phyloP scores from a whole-genome alignment of 1,284 basidiomycete species.

The Ceratobasidium papillatum region DNA sequence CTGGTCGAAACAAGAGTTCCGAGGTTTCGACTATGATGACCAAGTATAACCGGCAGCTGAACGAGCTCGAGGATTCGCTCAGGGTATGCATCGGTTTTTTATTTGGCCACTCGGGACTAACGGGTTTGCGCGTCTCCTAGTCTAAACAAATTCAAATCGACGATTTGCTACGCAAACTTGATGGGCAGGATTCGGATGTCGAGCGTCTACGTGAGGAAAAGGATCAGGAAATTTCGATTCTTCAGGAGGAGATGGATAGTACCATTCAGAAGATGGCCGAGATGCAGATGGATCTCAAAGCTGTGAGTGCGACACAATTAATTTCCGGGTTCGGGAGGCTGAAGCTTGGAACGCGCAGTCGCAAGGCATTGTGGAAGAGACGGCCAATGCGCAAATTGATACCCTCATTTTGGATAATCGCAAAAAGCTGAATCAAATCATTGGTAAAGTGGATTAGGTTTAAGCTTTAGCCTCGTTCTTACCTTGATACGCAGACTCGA shows the following conservation, averaged over 20 bases:
- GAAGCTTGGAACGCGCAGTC: conserved; percentile 58
- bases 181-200: conserved; percentile 77
- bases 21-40: conserved; percentile 89
- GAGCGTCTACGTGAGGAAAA: conserved; percentile 92
- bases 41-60: conserved; percentile 96
- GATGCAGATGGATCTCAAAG: conserved; percentile 65
- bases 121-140: conserved; percentile 55
- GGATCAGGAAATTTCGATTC: conserved; percentile 93
- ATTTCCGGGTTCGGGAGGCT: neutral
- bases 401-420: conserved; percentile 96
- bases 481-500: conserved; percentile 75
- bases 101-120: conserved; percentile 35
- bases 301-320: conserved; percentile 57
- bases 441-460: conserved; percentile 63
- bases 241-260: conserved; percentile 96
- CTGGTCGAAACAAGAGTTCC: conserved; percentile 88
- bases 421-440: conserved; percentile 98
- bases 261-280: conserved; percentile 92
- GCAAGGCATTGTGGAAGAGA: conserved; percentile 85
- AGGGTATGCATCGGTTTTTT: conserved; percentile 63
- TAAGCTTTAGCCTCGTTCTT: conserved; percentile 9
- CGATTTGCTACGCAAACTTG: conserved; percentile 82
- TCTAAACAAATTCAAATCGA: conserved; percentile 95
- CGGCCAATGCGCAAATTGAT: conserved; percentile 95
- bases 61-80: conserved; percentile 93